Base-by-base conservation (phyloP, 2,329 filamentous ascomycete genomes). In the Diaporthe sp. region DNA sequence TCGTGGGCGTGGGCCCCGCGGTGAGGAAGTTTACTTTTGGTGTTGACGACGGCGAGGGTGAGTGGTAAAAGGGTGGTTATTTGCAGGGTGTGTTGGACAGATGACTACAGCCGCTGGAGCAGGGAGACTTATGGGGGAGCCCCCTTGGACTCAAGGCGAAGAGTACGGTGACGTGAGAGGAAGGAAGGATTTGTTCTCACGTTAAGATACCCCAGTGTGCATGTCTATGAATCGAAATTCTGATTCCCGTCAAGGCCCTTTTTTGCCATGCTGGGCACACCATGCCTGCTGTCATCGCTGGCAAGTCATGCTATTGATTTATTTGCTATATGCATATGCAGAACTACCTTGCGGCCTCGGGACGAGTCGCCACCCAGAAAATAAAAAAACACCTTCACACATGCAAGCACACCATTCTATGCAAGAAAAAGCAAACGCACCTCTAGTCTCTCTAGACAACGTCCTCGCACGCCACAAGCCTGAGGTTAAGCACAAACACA, bases 21-120 rank as follows among this genome's bases (percentile, higher is more conserved):
- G 51, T 91, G 34, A 79, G 78, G 9, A 88, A 88, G 79, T 88
- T 85, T 74, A 87, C 87, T 0, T 85, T 89, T 68, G 86, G 85
- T 0, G 78, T 80, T 2, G 53, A 75, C 2, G 73, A 80, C 0
- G 73, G 79, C 10, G 82, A 82, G 1, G 84, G 87, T 15, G 85
- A 86, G 78, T 71, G 71, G 71, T 73, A 49, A 70, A 25, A 17
- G 15, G 65, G 19, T 6, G 4, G 57, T 6, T 7, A n/a, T 9
- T 60, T n/a, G 22, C 8, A 34, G 19, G 46, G 15, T 19, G 34
- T 2, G 7, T n/a, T 34, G 44, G 19, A 37, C 13, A 22, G 8
- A 13, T 25, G 2, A 19, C 46, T 44, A 13, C 12, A 25, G 4
- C 19, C 19, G 28, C 61, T 13, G 44, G 44, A 22, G 44, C 7